Base-by-base conservation (phyloP, 306 rosid species). In the Prunus kanzakura region DNA sequence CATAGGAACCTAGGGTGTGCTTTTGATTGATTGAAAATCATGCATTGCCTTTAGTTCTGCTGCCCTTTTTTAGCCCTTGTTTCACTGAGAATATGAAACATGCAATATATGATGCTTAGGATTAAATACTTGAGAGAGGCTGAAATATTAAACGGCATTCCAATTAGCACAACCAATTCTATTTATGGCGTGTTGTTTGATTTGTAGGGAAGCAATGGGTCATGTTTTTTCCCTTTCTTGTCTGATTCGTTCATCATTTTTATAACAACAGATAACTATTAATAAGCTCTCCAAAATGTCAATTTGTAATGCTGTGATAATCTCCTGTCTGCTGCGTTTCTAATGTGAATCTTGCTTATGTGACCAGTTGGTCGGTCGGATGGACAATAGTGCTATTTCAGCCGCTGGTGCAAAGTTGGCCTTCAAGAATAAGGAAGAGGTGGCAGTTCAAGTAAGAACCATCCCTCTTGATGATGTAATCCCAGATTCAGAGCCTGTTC, bases 341-440 rank as follows among this genome's bases (percentile, higher is more conserved):
- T 64, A 3, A 35, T 35, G 46, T 30, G 32, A 76, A 5, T 60
- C 52, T 18, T 71, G 54, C 81, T 85, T 76, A 13, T 79, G 75
- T 70, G 77, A 23, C 64, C 88, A 96, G 99, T 79, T 96, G 85
- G 89, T 96, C 11, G 98, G 99, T 46, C 89, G 98, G 84, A 91
- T 92, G 72, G 99, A 96, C 93, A 96, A 96, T 65, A 92, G 98
- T 85, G 99, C 99, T 46, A 89, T 96, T 70, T 96, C 99, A 67
- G 98, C 98, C 30, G 78, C 91, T 20, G 99, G 99, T 32, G 99
- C 99, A 79, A 92, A 86, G 88, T 1, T 96, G 88, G 99, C 97
- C 45, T 96, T 96, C 73, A 93, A 92, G 81, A 91, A 97, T 32
- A 92, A 92, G 63, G 96, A 96, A 82, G 99, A 92, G 85, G 69